phyloP scores from a whole-genome alignment of 306 rosid genomes.

The Cicer yamashitae region DNA sequence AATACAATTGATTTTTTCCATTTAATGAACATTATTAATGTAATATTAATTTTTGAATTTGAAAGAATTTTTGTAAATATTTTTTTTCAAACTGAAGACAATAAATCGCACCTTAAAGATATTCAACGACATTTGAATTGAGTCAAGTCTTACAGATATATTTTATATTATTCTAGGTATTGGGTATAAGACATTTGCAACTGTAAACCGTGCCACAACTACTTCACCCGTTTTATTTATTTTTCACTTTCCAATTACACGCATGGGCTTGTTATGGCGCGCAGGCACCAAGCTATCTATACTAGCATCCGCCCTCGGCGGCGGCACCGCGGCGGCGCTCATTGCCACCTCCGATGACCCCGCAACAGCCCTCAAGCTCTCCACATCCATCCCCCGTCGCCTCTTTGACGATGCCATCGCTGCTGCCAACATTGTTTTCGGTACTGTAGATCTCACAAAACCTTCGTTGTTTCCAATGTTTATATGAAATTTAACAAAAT shows the following conservation, averaged over 20 bases:
- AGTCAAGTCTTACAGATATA: too few relatives aligned
- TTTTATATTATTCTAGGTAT: neutral
- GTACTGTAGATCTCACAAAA: constrained; percentile 56
- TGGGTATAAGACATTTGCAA: neutral
- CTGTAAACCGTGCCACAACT: constrained; percentile 1
- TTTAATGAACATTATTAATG: too few relatives aligned
- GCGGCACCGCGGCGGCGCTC: constrained; percentile 69
- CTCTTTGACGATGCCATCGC: constrained; percentile 74
- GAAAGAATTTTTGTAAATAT: too few relatives aligned
- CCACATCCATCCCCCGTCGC: constrained; percentile 75
- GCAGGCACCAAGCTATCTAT: constrained; percentile 62
- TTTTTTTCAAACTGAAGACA: too few relatives aligned
- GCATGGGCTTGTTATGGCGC: constrained; percentile 86
- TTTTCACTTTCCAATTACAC: constrained; percentile 1
- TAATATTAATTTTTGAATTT: too few relatives aligned
- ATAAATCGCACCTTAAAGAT: too few relatives aligned
- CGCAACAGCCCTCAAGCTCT: constrained; percentile 68
- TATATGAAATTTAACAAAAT: neutral
- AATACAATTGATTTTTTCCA: too few relatives aligned
- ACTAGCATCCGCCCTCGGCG: constrained; percentile 61
- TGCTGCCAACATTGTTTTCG: constrained; percentile 78
- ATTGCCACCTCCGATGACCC: constrained; percentile 87
- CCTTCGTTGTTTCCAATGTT: constrained; percentile 13
- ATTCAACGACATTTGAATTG: too few relatives aligned
- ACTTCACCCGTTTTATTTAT: neutral